Evolutionary conservation across 2,329 filamentous ascomycete genomes (phyloP).

Genomic region (Scytalidium sp.): DNA sequence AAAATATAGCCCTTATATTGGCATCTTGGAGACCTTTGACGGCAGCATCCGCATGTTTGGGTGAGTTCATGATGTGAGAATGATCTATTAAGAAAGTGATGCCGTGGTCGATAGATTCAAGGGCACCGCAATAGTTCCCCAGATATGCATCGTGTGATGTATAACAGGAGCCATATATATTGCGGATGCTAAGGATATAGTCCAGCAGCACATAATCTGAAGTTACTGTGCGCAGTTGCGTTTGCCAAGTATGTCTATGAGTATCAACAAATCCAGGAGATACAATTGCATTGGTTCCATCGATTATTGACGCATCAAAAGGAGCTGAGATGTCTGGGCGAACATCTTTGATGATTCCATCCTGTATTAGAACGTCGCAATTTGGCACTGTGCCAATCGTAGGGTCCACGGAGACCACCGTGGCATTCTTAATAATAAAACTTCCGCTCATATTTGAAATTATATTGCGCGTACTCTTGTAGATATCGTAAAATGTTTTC

Average conservation of each 20-base stretch:
- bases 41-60: slow-evolving; percentile 5
- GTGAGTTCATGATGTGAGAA: slow-evolving; percentile 8
- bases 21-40: slow-evolving; percentile 7
- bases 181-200: slow-evolving; percentile 4
- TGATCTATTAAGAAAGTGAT: slow-evolving; percentile 7
- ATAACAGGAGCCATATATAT: slow-evolving; percentile 4
- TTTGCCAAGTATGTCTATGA: slow-evolving; percentile 7
- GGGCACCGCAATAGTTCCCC: slow-evolving; percentile 5
- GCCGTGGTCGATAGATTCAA: slow-evolving; percentile 6
- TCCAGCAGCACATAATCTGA: slow-evolving; percentile 4
- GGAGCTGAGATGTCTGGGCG: neutral
- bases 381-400: slow-evolving; percentile 1
- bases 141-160: slow-evolving; percentile 9
- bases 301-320: neutral
- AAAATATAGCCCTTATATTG: slow-evolving; percentile 5
- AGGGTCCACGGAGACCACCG: slow-evolving; percentile 4
- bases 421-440: slow-evolving; percentile 5
- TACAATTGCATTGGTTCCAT: slow-evolving; percentile 1
- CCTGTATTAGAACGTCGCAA: slow-evolving; percentile 4
- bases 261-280: slow-evolving; percentile 6
- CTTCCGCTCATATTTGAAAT: too few relatives aligned
- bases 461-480: too few relatives aligned
- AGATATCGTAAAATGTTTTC: too few relatives aligned
- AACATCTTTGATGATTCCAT: slow-evolving; percentile 2
- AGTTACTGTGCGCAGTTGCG: slow-evolving; percentile 3